Conservation (phyloP, 202 grass and related monocot genomes). For the Elaeis oleifera region DNA sequence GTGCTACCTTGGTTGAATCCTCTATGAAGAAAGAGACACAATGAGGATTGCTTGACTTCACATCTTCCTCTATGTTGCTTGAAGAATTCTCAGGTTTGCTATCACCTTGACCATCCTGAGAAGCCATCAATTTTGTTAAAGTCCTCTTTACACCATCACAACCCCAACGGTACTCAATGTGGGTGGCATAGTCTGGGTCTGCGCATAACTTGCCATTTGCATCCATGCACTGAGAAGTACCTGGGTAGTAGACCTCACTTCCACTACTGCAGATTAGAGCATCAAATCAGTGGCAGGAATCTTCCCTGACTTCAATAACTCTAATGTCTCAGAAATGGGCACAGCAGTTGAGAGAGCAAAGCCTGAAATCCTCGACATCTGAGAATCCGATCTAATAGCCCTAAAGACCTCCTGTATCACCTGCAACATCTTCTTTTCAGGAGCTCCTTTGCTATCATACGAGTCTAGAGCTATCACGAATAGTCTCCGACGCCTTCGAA, state of each 20-base stretch:
- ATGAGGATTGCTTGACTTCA: conserved; percentile 3
- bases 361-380: conserved; percentile 29
- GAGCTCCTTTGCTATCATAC: conserved; percentile 4
- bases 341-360: conserved; percentile 59
- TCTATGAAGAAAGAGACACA: conserved; percentile 19
- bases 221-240: conserved; percentile 25
- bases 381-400: conserved; percentile 14
- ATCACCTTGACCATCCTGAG: conserved; percentile 22
- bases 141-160: conserved; percentile 60
- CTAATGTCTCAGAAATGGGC: conserved; percentile 39
- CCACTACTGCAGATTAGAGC: conserved; percentile 77
- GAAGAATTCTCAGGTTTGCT: no score
- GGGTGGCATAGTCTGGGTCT: conserved; percentile 63
- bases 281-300: conserved; percentile 56
- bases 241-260: conserved; percentile 63
- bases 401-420: conserved; percentile 12
- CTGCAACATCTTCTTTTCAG: conserved; percentile 14
- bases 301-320: conserved; percentile 38
- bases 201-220: conserved; percentile 23
- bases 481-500: conserved; percentile 6
- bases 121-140: conserved; percentile 34
- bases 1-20: conserved; percentile 8
- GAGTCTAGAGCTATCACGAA: conserved; percentile 17
- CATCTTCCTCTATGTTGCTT: conserved; percentile 10
- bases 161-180: conserved; percentile 78